Conservation (phyloP, 345 rosid genomes). For the Eutrema japonicum region DNA sequence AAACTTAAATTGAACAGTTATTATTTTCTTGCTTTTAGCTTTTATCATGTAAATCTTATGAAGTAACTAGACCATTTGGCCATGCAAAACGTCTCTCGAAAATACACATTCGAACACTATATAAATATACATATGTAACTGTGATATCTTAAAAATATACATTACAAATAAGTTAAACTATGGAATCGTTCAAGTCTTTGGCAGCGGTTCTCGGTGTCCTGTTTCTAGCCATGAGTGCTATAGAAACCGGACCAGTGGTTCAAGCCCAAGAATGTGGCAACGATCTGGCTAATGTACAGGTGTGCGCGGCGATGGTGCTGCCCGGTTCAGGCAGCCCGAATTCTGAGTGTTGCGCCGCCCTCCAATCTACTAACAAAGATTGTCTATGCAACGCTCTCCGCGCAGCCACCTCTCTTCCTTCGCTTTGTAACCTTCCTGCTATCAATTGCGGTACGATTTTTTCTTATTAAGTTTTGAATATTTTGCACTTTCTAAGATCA, state of each 20-base stretch:
- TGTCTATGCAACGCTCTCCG: slow-evolving; percentile 80
- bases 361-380: slow-evolving; percentile 56
- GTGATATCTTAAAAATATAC: slow-evolving; percentile 6
- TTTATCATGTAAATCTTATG: slow-evolving; percentile 17
- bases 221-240: slow-evolving; percentile 17
- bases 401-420: slow-evolving; percentile 67
- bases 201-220: neutral
- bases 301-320: slow-evolving; percentile 27
- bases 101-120: neutral
- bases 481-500: neutral
- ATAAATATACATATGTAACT: neutral
- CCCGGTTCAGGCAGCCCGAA: slow-evolving; percentile 43
- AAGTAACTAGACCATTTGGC: slow-evolving; percentile 14
- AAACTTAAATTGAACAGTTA: neutral
- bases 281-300: slow-evolving; percentile 37
- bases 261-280: slow-evolving; percentile 32
- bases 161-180: neutral
- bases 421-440: slow-evolving; percentile 61
- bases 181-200: slow-evolving; percentile 25
- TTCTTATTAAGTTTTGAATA: neutral
- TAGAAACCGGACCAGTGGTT: slow-evolving; percentile 11
- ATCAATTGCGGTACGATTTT: slow-evolving; percentile 46
- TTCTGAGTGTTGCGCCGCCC: slow-evolving; percentile 58
- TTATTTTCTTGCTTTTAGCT: neutral
- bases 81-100: slow-evolving; percentile 22